A percentile compares a stretch with the other conserved stretches of the same genome.
phyloP scores from a whole-genome alignment of 352 stramenopile species.

The Elongisporangium anandrum region DNA sequence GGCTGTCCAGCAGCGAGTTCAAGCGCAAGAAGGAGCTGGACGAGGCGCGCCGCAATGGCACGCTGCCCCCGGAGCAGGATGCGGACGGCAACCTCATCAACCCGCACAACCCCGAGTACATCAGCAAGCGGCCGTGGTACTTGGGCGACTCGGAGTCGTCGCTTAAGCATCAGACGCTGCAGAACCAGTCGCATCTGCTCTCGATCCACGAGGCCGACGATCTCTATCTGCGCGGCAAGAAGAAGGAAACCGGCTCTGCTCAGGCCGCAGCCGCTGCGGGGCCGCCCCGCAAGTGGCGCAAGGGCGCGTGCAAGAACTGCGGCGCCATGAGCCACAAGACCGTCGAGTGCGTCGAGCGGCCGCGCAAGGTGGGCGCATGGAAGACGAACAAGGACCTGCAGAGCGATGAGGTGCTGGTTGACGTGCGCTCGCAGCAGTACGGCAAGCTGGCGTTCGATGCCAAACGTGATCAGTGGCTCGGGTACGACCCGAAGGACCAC shows the following conservation, averaged over 20 bases:
- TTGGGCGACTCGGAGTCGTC: constrained; percentile 91
- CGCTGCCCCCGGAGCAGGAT: constrained; percentile 83
- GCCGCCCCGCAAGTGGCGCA: constrained; percentile 66
- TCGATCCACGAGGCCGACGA: constrained; percentile 88
- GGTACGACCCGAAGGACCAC: constrained; percentile 88
- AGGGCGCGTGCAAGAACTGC: constrained; percentile 94
- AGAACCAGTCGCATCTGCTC: constrained; percentile 90
- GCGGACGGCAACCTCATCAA: constrained; percentile 97
- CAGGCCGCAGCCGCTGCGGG: not conserved
- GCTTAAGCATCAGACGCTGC: constrained; percentile 93
- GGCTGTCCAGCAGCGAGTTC: constrained; percentile 69
- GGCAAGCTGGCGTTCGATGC: constrained; percentile 96
- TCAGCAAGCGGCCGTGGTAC: constrained; percentile 99
- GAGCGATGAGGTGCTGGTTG: constrained; percentile 78
- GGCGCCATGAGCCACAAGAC: constrained; percentile 92
- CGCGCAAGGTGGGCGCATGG: constrained; percentile 89
- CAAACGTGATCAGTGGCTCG: constrained; percentile 97
- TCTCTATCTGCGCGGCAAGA: constrained; percentile 55
- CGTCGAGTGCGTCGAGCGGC: constrained; percentile 91
- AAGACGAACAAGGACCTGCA: constrained; percentile 90
- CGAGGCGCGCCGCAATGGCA: constrained; percentile 89
- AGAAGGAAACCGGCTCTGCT: constrained; percentile 2
- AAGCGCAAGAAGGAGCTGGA: constrained; percentile 89
- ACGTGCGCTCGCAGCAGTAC: constrained; percentile 84
- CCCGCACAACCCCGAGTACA: constrained; percentile 99